Base-by-base conservation (phyloP, 148 eudicot species). In the Rhododendron molle region DNA sequence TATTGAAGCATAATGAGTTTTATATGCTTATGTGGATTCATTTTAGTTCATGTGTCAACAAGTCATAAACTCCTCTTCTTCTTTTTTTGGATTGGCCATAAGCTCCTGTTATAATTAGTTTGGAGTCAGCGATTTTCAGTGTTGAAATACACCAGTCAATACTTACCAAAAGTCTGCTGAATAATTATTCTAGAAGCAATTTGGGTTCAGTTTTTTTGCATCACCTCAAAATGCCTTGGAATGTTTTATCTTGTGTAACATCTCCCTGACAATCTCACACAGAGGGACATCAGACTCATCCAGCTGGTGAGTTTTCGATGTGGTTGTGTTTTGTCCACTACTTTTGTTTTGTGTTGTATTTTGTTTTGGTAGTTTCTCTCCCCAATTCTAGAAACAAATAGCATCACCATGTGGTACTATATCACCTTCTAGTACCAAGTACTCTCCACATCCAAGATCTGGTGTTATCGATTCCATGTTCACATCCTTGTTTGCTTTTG, bases 401-500 rank as follows among this genome's bases (percentile, higher is more conserved):
- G 36, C 84, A 82, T 43, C 1, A 6, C 7, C 6, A 40, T 43
- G 32, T 23, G 47, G 21, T 62, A 36, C 44, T 21, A 32, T 52
- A 56, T 60, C 26, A 5, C 73, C 67, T 18, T 69, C 85, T 44
- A 54, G 60, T 18, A 43, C n/a, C 38, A 6, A 67, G 60, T 20
- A 44, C 60, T 4, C 49, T 3, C 30, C 58, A 71, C 8, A 38
- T 83, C 34, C 79, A 16, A 49, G 44, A 26, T 83, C 40, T 46
- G 78, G n/a, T 50, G n/a, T 76, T 36, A 2, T 50, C 10, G 6
- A 34, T 52, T 14, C 81, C 81, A 15, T 84, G 11, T 38, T 52
- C n/a, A 36, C 38, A 15, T n/a, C 81, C n/a, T 84, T 84, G 2
- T 52, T 84, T 16, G n/a, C 21, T 84, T 76, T 80, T 71, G 74